Conservation (phyloP, 495 filamentous ascomycete species). For the Trichocladium uniseriatum region DNA sequence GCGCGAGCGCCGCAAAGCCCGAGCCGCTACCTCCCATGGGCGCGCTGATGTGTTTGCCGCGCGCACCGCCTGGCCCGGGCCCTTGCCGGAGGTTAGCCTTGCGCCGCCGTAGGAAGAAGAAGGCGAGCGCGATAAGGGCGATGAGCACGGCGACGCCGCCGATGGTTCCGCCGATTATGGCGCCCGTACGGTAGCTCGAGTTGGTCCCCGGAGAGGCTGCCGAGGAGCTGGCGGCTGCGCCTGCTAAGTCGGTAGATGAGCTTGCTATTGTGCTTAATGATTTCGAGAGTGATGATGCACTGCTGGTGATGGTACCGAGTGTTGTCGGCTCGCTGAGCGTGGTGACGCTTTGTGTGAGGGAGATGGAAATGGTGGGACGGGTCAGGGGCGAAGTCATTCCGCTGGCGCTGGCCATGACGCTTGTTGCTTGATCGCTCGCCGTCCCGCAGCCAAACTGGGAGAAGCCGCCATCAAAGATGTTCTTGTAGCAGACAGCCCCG, state of each 20-base stretch:
- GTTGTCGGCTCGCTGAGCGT: constrained; percentile 30
- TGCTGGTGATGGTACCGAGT: constrained; percentile 18
- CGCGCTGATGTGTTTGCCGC: constrained; percentile 27
- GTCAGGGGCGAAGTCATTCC: constrained; percentile 25
- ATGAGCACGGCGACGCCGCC: constrained; percentile 10
- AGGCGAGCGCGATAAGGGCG: constrained; percentile 5
- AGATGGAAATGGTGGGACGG: constrained; percentile 22
- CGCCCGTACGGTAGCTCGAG: constrained; percentile 26
- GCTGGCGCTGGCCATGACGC: constrained; percentile 31
- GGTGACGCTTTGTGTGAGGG: constrained; percentile 25
- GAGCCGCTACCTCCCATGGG: constrained; percentile 14
- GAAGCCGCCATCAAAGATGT: constrained; percentile 39
- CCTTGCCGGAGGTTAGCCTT: constrained; percentile 28
- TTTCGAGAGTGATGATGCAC: constrained; percentile 6
- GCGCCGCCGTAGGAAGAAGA: constrained; percentile 24
- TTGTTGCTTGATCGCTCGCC: constrained; percentile 33
- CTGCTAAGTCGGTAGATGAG: background rate
- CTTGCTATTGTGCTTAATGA: background rate
- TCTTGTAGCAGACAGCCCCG: constrained; percentile 37
- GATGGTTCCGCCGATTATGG: constrained; percentile 37
- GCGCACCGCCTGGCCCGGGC: constrained; percentile 20
- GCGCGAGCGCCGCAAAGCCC: constrained; percentile 20
- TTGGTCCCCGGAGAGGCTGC: constrained; percentile 9
- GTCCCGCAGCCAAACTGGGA: constrained; percentile 43
- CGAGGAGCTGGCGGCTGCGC: background rate